Evolutionary conservation across 2,329 filamentous ascomycete genomes (phyloP).

Genomic region (Xylaria multiplex): DNA sequence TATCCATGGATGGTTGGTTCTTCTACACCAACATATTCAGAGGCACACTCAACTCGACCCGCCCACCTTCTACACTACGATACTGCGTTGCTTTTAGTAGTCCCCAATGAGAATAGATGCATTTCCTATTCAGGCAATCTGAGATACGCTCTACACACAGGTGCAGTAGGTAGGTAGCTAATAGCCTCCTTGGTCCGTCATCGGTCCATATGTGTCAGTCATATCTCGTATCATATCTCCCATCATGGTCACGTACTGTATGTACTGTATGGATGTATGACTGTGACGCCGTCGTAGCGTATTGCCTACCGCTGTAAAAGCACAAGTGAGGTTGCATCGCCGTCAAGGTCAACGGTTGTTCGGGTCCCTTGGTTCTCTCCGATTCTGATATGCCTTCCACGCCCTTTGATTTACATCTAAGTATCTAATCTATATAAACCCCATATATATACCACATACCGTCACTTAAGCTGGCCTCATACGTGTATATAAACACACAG

Average conservation of each 20-base stretch:
- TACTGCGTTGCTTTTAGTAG: too few species aligned
- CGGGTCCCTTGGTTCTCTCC: background rate
- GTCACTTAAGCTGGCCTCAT: background rate
- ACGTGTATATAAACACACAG: too few species aligned
- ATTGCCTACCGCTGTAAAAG: background rate
- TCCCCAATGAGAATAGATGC: too few species aligned
- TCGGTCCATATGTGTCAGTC: slow-evolving; percentile 21
- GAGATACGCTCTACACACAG: too few species aligned
- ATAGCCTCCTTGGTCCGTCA: slow-evolving; percentile 1
- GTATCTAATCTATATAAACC: background rate
- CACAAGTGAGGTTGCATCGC: background rate
- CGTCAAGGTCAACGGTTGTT: background rate
- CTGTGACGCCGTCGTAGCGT: background rate
- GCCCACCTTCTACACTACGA: too few species aligned
- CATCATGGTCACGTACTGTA: too few species aligned
- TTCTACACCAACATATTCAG: too few species aligned
- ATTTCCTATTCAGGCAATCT: too few species aligned
- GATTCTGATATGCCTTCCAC: background rate
- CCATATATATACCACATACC: background rate
- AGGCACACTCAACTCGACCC: too few species aligned
- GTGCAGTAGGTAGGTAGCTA: too few species aligned
- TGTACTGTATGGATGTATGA: too few species aligned
- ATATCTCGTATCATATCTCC: background rate
- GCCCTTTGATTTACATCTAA: slow-evolving; percentile 20
- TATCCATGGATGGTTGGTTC: too few species aligned